Conservation (phyloP, 345 rosid genomes). For the Pelargonium nanum region DNA sequence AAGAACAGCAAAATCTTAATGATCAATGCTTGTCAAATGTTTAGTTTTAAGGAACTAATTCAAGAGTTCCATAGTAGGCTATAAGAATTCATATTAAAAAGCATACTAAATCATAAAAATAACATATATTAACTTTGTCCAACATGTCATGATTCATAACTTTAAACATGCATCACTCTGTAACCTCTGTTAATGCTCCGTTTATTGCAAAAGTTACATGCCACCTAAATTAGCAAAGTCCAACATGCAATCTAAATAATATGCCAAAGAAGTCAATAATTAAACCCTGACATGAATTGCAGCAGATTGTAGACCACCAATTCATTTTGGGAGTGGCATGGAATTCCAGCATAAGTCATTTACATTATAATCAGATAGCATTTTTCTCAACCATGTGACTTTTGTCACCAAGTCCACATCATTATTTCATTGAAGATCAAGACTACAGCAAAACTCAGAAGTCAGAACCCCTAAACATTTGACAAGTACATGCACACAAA, state of each 20-base stretch:
- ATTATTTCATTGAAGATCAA: not conserved
- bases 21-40: too few relatives aligned
- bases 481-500: slow-evolving; percentile 6
- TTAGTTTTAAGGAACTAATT: not conserved
- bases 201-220: too few relatives aligned
- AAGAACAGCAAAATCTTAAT: too few relatives aligned
- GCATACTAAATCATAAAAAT: too few relatives aligned
- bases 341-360: not conserved
- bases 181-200: too few relatives aligned
- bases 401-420: not conserved
- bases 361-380: not conserved
- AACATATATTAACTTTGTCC: too few relatives aligned
- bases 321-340: not conserved
- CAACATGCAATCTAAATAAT: too few relatives aligned
- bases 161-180: too few relatives aligned
- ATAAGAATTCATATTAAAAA: too few relatives aligned
- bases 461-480: not conserved
- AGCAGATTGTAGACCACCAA: not conserved
- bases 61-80: not conserved
- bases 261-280: not conserved
- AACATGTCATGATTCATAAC: too few relatives aligned
- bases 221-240: too few relatives aligned
- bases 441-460: not conserved
- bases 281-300: not conserved
- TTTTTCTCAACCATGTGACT: too few relatives aligned